A percentile compares a stretch with the other conserved stretches of the same genome.
phyloP scores from a whole-genome alignment of 352 stramenopile species.

The Globisporangium acanthophoron region DNA sequence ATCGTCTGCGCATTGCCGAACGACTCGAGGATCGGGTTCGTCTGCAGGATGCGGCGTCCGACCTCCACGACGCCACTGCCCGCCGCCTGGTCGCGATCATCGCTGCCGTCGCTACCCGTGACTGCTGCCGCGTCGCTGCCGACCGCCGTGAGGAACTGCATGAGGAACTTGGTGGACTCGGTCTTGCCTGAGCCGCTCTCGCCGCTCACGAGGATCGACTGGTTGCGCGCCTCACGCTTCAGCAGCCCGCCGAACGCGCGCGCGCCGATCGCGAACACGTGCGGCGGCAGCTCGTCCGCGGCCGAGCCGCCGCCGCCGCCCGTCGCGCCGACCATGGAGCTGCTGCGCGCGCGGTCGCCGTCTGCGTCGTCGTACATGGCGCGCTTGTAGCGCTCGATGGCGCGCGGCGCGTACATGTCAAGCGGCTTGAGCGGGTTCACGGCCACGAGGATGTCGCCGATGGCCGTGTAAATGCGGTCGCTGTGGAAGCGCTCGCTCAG shows the following conservation, averaged over 20 bases:
- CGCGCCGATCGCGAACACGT: slow-evolving; percentile 89
- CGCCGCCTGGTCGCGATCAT: background rate
- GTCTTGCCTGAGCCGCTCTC: slow-evolving; percentile 90
- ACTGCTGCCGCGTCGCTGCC: slow-evolving; percentile 26
- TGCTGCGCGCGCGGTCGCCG: slow-evolving; percentile 5
- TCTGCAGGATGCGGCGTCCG: slow-evolving; percentile 89
- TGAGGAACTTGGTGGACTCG: slow-evolving; percentile 95
- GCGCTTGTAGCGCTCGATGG: slow-evolving; percentile 68
- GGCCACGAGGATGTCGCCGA: slow-evolving; percentile 80
- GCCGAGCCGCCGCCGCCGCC: slow-evolving; percentile 5
- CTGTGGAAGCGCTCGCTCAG: slow-evolving; percentile 67
- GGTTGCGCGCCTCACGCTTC: slow-evolving; percentile 32
- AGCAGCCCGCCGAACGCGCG: slow-evolving; percentile 80
- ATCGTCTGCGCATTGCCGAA: slow-evolving; percentile 97
- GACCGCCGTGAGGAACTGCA: slow-evolving; percentile 93
- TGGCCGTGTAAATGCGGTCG: slow-evolving; percentile 85
- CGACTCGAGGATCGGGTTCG: slow-evolving; percentile 96
- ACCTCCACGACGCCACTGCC: slow-evolving; percentile 61
- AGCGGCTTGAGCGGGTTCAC: slow-evolving; percentile 82
- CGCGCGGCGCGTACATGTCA: slow-evolving; percentile 48
- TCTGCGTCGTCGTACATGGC: slow-evolving; percentile 23
- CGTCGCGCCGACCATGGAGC: slow-evolving; percentile 4
- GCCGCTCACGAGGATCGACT: slow-evolving; percentile 38
- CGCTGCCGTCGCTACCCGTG: background rate
- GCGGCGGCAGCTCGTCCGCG: slow-evolving; percentile 38